phyloP scores from a whole-genome alignment of 371 early-diverging fungal genomes.

The Dinochytrium kinnereticum region DNA sequence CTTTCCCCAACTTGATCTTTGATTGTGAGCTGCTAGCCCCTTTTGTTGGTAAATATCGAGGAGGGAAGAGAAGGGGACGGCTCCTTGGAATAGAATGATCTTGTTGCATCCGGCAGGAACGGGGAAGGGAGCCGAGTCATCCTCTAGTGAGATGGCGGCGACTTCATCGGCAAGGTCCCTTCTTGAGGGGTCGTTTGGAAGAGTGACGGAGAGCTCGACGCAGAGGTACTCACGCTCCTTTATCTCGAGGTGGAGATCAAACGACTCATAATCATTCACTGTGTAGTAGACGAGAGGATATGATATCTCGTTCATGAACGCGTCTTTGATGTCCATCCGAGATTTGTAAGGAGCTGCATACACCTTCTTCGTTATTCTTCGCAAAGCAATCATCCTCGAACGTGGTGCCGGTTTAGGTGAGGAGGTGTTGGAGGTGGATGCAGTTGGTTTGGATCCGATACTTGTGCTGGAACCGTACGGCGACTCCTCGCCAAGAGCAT shows the following conservation, averaged over 20 bases:
- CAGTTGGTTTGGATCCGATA: not conserved
- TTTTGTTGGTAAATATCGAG: constrained; percentile 75
- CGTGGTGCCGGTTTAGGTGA: constrained; percentile 13
- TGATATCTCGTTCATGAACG: constrained; percentile 75
- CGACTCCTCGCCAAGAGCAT: not conserved
- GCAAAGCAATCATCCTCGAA: constrained; percentile 58
- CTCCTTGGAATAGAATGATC: constrained; percentile 80
- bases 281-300: constrained; percentile 84
- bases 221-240: constrained; percentile 77
- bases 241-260: constrained; percentile 75
- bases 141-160: constrained; percentile 45
- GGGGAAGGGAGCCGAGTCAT: constrained; percentile 53
- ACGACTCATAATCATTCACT: constrained; percentile 76
- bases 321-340: constrained; percentile 79
- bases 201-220: constrained; percentile 72
- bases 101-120: constrained; percentile 58
- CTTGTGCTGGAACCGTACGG: constrained; percentile 10
- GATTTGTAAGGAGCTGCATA: constrained; percentile 83
- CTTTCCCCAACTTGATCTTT: constrained; percentile 23
- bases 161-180: constrained; percentile 41
- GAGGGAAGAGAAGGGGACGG: constrained; percentile 73
- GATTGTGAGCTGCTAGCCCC: constrained; percentile 57
- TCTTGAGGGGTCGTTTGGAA: constrained; percentile 38
- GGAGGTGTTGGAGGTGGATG: constrained; percentile 3
- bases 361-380: constrained; percentile 73